A percentile compares a stretch with the other conserved stretches of the same genome.
These are phyloP conservation scores for Erysimum cheiri DNA, from an alignment of 441 rosid species.

Conservation along the genomic window DNA sequence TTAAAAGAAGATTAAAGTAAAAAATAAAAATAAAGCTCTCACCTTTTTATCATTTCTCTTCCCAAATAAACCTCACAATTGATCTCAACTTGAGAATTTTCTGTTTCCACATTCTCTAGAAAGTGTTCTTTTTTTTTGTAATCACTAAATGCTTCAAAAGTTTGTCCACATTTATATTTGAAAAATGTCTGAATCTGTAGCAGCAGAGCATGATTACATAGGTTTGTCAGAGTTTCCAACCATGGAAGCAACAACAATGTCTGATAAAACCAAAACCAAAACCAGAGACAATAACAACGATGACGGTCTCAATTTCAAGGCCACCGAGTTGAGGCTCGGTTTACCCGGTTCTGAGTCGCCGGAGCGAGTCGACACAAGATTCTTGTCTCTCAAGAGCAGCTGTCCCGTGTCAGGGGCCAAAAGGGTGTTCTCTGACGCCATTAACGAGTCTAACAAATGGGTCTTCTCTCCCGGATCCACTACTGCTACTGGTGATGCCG, in stretches of 20 bases:
- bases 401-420: constrained; percentile 60
- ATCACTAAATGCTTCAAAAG: constrained; percentile 35
- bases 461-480: constrained; percentile 53
- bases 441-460: constrained; percentile 60
- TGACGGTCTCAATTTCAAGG: constrained; percentile 56
- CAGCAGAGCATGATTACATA: constrained; percentile 65
- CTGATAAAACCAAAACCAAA: constrained; percentile 44
- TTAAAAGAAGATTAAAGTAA: background rate
- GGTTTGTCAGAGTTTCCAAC: constrained; percentile 61
- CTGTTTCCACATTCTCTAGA: constrained; percentile 4
- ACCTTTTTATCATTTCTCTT: constrained; percentile 32
- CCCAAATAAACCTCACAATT: constrained; percentile 1
- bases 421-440: constrained; percentile 72
- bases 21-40: background rate
- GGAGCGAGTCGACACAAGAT: constrained; percentile 47
- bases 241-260: constrained; percentile 52
- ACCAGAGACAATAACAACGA: constrained; percentile 35
- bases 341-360: constrained; percentile 81
- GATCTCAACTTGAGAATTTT: constrained; percentile 12
- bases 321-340: constrained; percentile 84
- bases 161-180: constrained; percentile 9
- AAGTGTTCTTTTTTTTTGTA: constrained; percentile 17
- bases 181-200: constrained; percentile 49
- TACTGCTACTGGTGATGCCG: constrained; percentile 45
- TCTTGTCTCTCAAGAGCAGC: constrained; percentile 48